Conservation (phyloP, 345 rosid species). For the Hibiscus syriacus region DNA sequence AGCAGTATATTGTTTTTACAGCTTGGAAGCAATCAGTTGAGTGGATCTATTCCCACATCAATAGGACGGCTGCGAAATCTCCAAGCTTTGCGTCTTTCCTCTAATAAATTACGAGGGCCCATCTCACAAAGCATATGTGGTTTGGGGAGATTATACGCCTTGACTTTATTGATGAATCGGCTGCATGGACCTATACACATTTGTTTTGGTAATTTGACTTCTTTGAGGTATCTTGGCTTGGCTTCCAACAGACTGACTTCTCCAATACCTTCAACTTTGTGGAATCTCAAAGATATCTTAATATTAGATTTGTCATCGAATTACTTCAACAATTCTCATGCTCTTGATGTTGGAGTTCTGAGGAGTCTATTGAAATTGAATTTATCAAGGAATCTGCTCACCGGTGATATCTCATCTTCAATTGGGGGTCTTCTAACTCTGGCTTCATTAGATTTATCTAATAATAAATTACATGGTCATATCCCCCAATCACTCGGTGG, state of each 20-base stretch:
- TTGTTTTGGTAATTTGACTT: neutral
- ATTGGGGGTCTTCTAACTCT: neutral
- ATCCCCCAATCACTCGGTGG: neutral
- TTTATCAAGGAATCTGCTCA: neutral
- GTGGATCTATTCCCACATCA: conserved; percentile 4
- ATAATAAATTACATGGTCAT: neutral
- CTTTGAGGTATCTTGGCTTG: neutral
- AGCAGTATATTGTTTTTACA: neutral
- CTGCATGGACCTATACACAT: neutral
- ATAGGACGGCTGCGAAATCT: conserved; percentile 4
- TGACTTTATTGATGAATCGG: neutral
- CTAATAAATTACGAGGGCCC: conserved; percentile 1
- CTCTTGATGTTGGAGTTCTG: neutral
- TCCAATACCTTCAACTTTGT: neutral
- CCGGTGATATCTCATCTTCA: neutral
- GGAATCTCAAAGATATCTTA: neutral
- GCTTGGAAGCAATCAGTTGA: neutral
- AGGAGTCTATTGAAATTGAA: neutral
- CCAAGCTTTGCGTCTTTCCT: neutral
- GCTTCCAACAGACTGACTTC: neutral
- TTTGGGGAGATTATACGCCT: neutral
- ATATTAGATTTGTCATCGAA: conserved; percentile 7
- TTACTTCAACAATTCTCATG: neutral
- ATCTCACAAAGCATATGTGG: neutral
- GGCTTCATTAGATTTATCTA: neutral